Evolutionary conservation across 2,329 filamentous ascomycete genomes (phyloP).

Genomic region (Claviceps africana): DNA sequence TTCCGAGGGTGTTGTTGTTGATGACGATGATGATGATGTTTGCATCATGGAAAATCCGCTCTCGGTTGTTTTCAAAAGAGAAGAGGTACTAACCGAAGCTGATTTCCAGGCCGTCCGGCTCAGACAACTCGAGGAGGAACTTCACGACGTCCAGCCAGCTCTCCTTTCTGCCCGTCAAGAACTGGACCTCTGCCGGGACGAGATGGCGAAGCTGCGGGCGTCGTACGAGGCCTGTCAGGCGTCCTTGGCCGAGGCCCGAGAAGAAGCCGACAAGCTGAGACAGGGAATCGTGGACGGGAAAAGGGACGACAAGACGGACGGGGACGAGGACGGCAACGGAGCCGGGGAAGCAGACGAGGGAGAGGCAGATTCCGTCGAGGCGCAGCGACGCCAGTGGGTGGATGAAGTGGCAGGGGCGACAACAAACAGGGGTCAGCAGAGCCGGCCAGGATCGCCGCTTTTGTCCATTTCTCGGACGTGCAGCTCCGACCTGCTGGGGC

Average conservation of each 20-base stretch:
- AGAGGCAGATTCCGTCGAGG: slow-evolving; percentile 21
- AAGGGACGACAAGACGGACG: neutral
- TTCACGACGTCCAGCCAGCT: slow-evolving; percentile 54
- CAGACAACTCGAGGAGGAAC: slow-evolving; percentile 64
- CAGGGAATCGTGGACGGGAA: slow-evolving; percentile 17
- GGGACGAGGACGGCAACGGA: neutral
- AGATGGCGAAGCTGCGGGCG: slow-evolving; percentile 47
- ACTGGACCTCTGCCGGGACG: slow-evolving; percentile 41
- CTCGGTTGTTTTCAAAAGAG: neutral
- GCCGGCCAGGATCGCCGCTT: slow-evolving; percentile 40
- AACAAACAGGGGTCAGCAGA: slow-evolving; percentile 28
- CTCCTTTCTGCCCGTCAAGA: slow-evolving; percentile 53
- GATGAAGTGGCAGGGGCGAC: slow-evolving; percentile 20
- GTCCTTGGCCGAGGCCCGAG: slow-evolving; percentile 41
- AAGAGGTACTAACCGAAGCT: too few species aligned
- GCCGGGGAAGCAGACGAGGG: neutral
- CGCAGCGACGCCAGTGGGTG: slow-evolving; percentile 27
- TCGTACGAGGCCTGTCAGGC: slow-evolving; percentile 53
- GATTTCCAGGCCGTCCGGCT: slow-evolving; percentile 41
- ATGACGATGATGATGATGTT: too few species aligned
- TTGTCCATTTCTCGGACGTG: slow-evolving; percentile 37
- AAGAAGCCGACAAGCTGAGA: slow-evolving; percentile 35
- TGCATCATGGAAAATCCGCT: too few species aligned
- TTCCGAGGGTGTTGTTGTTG: neutral
- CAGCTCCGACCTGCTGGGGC: slow-evolving; percentile 38